These are phyloP conservation scores for Tylopilus sp. DNA, from an alignment of 1,284 basidiomycete species.

Conservation along the genomic window DNA sequence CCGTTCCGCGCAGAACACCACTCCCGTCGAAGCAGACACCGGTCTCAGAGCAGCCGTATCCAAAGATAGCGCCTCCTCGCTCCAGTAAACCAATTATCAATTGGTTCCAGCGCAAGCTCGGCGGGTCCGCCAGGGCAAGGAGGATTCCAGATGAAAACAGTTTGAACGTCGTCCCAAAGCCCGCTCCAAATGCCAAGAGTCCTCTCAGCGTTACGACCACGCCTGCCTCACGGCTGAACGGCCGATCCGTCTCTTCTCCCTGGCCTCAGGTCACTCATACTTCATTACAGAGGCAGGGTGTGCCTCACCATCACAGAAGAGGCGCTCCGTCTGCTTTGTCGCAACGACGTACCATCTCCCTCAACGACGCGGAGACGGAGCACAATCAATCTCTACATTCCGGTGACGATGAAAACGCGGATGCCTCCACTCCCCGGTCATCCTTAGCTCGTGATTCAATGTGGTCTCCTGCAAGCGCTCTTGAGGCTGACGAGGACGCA, in stretches of 20 bases:
- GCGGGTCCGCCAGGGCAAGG: slow-evolving; percentile 56
- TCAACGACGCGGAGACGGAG: slow-evolving; percentile 49
- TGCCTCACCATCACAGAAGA: slow-evolving; percentile 25
- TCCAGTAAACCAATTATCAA: slow-evolving; percentile 86
- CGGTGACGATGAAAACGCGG: slow-evolving; percentile 43
- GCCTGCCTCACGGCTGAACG: slow-evolving; percentile 27
- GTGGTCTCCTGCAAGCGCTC: slow-evolving; percentile 69
- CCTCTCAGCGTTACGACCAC: slow-evolving; percentile 15
- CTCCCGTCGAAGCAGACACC: slow-evolving; percentile 32
- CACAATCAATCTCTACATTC: slow-evolving; percentile 32
- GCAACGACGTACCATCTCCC: slow-evolving; percentile 58
- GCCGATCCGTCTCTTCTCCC: slow-evolving; percentile 33
- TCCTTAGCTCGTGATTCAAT: slow-evolving; percentile 62
- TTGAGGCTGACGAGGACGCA: slow-evolving; percentile 87
- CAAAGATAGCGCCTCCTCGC: slow-evolving; percentile 56
- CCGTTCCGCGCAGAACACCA: slow-evolving; percentile 11
- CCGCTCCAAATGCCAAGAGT: slow-evolving; percentile 14
- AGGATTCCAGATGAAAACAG: slow-evolving; percentile 37
- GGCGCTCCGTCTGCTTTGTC: slow-evolving; percentile 36
- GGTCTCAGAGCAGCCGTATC: slow-evolving; percentile 33
- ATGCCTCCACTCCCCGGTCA: slow-evolving; percentile 46
- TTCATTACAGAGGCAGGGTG: slow-evolving; percentile 28
- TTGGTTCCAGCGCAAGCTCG: slow-evolving; percentile 87
- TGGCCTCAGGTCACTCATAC: slow-evolving; percentile 19
- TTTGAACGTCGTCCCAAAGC: slow-evolving; percentile 15